Conservation (phyloP, 208 protist genomes). For the Naegleria gruberi region DNA sequence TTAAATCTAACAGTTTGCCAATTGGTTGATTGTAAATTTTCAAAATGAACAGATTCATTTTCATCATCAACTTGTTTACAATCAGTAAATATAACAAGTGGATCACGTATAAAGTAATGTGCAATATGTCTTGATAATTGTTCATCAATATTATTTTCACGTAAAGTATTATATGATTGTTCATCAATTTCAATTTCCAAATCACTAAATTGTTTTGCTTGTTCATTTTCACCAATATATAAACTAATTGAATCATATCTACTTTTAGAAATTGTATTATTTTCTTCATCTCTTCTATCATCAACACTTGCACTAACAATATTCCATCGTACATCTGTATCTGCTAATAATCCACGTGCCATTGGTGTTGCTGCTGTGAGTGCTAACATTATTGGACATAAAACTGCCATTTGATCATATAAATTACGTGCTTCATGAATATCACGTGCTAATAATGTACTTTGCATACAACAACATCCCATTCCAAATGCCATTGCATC, state of each 20-base stretch:
- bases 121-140: conserved; percentile 86
- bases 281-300: conserved; percentile 73
- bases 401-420: conserved; percentile 91
- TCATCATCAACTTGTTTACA: conserved; percentile 74
- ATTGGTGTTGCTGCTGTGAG: conserved; percentile 89
- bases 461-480: conserved; percentile 94
- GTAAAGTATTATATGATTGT: conserved; percentile 53
- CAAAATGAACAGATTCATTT: conserved; percentile 89
- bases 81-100: conserved; percentile 91
- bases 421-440: conserved; percentile 82
- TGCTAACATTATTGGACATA: conserved; percentile 89
- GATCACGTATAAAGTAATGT: conserved; percentile 96
- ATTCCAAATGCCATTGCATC: conserved; percentile 99
- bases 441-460: conserved; percentile 88
- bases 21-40: conserved; percentile 96
- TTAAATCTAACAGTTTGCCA: conserved; percentile 96
- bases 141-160: conserved; percentile 74
- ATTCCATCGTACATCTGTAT: conserved; percentile 91
- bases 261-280: conserved; percentile 82
- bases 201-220: conserved; percentile 64
- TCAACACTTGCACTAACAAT: conserved; percentile 91
- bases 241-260: conserved; percentile 88
- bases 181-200: conserved; percentile 72
- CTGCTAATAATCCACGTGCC: conserved; percentile 84
- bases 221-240: conserved; percentile 57